These are phyloP conservation scores for Rhodotorula sp. DNA, from an alignment of 1,284 basidiomycete genomes.

Conservation along the genomic window DNA sequence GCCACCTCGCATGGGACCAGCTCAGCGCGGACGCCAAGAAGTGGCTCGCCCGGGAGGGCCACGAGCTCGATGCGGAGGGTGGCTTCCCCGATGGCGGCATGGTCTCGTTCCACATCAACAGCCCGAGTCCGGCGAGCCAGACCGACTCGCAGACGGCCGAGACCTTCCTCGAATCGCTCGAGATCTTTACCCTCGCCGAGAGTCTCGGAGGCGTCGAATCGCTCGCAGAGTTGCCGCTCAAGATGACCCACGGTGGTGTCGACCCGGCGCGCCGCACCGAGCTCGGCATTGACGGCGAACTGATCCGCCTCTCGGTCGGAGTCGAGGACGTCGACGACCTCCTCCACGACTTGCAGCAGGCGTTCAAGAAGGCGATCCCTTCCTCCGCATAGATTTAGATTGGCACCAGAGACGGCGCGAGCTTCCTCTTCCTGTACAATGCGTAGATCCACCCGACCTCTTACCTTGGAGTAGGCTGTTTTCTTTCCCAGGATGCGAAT, in stretches of 20 bases:
- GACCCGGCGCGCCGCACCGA: conserved; percentile 65
- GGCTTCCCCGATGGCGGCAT: conserved; percentile 85
- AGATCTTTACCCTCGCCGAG: conserved; percentile 83
- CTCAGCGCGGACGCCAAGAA: conserved; percentile 55
- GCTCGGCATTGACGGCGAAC: conserved; percentile 75
- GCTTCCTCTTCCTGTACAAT: no score
- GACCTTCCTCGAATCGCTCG: conserved; percentile 65
- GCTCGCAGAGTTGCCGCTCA: conserved; percentile 44
- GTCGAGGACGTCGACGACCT: conserved; percentile 85
- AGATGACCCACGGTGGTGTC: conserved; percentile 54
- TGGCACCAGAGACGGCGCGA: background rate
- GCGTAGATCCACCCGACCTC: no score
- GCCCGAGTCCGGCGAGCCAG: conserved; percentile 15
- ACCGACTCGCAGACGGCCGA: conserved; percentile 51
- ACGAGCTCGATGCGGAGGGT: conserved; percentile 38
- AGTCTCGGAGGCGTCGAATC: conserved; percentile 83
- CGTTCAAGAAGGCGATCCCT: conserved; percentile 56
- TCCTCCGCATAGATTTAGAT: background rate
- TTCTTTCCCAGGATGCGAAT: no score
- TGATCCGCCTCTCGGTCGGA: conserved; percentile 81
- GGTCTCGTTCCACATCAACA: conserved; percentile 61
- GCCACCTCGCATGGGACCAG: conserved; percentile 60
- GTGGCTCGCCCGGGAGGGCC: conserved; percentile 44
- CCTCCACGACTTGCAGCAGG: conserved; percentile 68
- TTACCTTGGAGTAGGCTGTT: no score